Base-by-base conservation (phyloP, 164 flowering plant species). In the Kalanchoe fedtschenkoi region DNA sequence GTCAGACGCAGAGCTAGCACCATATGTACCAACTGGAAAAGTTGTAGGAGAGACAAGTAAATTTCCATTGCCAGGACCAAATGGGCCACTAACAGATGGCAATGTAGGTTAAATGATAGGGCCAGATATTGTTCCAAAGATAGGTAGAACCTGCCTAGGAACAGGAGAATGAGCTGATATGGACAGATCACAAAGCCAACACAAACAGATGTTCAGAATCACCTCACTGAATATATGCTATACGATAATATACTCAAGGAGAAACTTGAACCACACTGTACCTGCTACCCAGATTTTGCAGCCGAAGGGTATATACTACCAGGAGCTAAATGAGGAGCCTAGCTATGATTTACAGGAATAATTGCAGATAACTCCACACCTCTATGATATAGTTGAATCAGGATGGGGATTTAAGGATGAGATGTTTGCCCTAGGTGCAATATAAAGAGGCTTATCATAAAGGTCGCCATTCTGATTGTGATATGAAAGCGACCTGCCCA, bases 21-120 rank as follows among this genome's bases (percentile, higher is more conserved):
- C 92, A 78, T 78, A 88, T 34, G 74, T 70, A 73, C 88, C 95
- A 61, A 72, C 88, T 61, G 82, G 69, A 64, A 88, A 90, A 57
- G 76, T 69, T 66, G 85, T 33, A 39, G 80, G 26, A 47, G 89
- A 80, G 73, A 77, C 88, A 72, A 81, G 72, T 51, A 77, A 44
- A 71, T 71, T 41, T 53, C 84, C 86, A 58, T 83, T 62, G 64
- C 81, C 77, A 46, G 81, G 57, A 60, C 72, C 75, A 73, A 76
- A 82, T 55, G 87, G 69, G 21, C 84, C 65, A 70, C 74, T 68
- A 54, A 69, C 74, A 58, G 82, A 46, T 63, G 87, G 73, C 63
- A 76, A 62, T 47, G 80, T 37, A 8, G 91, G 82, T 60, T 74
- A 85, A 65, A 88, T 81, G 70, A 66, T 71, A 62, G 85, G 72